Evolutionary conservation across 1,284 basidiomycete species (phyloP), one percentile per base, ranked within the genome.

Genomic region (Microbotryomycetes sp.): DNA sequence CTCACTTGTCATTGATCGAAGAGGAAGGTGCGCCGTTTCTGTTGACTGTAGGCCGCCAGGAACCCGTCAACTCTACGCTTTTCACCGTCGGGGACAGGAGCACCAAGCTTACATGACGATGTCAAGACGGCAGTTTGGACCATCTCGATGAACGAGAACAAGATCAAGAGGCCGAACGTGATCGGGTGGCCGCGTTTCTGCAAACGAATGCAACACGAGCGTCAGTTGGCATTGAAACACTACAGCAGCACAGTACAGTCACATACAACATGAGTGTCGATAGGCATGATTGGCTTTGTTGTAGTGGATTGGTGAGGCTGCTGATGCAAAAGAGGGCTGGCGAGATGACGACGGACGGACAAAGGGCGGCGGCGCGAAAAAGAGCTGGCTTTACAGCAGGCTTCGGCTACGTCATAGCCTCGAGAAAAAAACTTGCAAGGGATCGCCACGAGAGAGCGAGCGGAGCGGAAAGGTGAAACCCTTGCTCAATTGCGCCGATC

Each of bases 91-190:
- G 31, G 16, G n/a, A n/a, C n/a, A 3, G 25, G 2, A 19, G 23
- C 16, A 9, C 29, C 45, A 14, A 22, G n/a, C 63, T 31, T 19
- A 62, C 60, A 66, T 23, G 60, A 54, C 19, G 46, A 45, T 6
- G 67, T 65, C 49, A 72, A 63, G 28, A 61, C 62, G n/a, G 71
- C 71, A 7, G 65, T 59, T 55, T 68, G 67, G 36, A 63, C 56
- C 66, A 68, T 65, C 46, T 63, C 60, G 58, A 70, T 62, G 58
- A 70, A 62, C 6, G 66, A 56, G 62, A 69, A 69, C 61, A 72
- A 46, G 59, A 66, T 48, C 29, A 70, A 59, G 25, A 67, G 57
- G 28, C 56, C 63, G 54, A 72, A 66, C 6, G 63, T 29, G 58
- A 63, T 64, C 14, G 65, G 56, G 60, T 67, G 62, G 46, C 56